Conservation (phyloP, 2,329 filamentous ascomycete species). For the Paraconiothyrium brasiliense region DNA sequence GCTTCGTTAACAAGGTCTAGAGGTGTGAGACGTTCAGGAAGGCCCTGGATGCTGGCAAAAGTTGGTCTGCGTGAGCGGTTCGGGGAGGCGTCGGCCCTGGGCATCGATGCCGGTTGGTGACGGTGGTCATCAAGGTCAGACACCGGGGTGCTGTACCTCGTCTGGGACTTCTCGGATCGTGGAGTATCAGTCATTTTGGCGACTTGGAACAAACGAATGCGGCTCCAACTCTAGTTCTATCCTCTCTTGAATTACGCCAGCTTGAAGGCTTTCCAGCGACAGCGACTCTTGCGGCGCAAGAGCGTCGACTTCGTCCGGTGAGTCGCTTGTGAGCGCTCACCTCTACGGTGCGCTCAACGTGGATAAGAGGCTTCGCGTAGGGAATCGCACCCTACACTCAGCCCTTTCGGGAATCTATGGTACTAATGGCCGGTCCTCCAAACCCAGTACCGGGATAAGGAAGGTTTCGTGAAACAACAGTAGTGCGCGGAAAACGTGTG, state of each 20-base stretch:
- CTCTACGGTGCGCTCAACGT: conserved; percentile 61
- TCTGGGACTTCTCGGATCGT: conserved; percentile 73
- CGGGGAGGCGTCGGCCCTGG: conserved; percentile 63
- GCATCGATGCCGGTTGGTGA: conserved; percentile 69
- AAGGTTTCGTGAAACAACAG: conserved; percentile 32
- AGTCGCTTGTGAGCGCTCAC: conserved; percentile 66
- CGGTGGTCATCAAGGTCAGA: conserved; percentile 90
- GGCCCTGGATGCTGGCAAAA: conserved; percentile 70
- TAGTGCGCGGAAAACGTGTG: conserved; percentile 27
- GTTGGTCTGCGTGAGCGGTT: conserved; percentile 71
- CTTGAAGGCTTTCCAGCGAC: conserved; percentile 24
- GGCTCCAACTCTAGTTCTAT: conserved; percentile 27
- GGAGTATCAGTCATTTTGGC: conserved; percentile 63
- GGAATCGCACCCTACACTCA: conserved; percentile 56
- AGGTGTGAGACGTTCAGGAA: conserved; percentile 53
- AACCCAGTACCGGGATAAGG: conserved; percentile 32
- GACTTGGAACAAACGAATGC: conserved; percentile 34
- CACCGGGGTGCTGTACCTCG: conserved; percentile 76
- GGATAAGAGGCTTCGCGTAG: conserved; percentile 57
- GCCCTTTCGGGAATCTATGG: conserved; percentile 37
- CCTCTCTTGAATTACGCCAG: conserved; percentile 33
- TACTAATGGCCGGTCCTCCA: conserved; percentile 38
- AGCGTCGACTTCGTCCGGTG: conserved; percentile 46
- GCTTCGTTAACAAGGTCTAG: conserved; percentile 57
- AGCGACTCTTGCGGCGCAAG: conserved; percentile 42